Evolutionary conservation across 1,284 basidiomycete genomes (phyloP).

Genomic region (Leucoagaricus sp.): DNA sequence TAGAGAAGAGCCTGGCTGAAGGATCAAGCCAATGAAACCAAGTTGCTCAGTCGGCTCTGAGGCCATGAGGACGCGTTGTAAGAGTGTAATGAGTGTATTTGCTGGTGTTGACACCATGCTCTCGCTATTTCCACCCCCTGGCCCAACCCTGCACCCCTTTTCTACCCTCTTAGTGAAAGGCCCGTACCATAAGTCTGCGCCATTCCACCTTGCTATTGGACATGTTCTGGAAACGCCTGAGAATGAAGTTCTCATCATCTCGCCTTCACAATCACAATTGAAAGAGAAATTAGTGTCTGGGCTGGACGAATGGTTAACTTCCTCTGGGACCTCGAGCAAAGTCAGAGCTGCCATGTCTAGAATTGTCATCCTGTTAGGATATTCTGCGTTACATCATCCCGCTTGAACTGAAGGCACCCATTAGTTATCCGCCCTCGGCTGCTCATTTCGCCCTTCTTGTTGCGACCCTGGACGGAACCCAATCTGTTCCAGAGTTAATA

Average conservation of each 20-base stretch:
- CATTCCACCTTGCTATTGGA: slow-evolving; percentile 59
- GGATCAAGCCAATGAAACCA: slow-evolving; percentile 51
- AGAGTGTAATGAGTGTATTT: background rate
- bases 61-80: slow-evolving; percentile 5
- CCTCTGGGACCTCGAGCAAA: slow-evolving; percentile 1
- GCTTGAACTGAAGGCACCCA: background rate
- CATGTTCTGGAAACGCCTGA: slow-evolving; percentile 34
- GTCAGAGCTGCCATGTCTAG: slow-evolving; percentile 10
- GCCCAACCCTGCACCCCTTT: slow-evolving; percentile 45
- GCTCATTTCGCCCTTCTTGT: slow-evolving; percentile 59
- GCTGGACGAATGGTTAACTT: background rate
- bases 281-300: slow-evolving; percentile 39
- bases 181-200: slow-evolving; percentile 53
- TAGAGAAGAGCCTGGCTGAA: slow-evolving; percentile 73
- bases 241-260: slow-evolving; percentile 48
- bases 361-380: slow-evolving; percentile 12
- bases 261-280: slow-evolving; percentile 46
- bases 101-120: slow-evolving; percentile 28
- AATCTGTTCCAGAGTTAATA: background rate
- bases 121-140: slow-evolving; percentile 41
- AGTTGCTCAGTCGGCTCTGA: slow-evolving; percentile 3
- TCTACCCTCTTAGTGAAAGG: slow-evolving; percentile 54
- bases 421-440: slow-evolving; percentile 67
- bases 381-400: slow-evolving; percentile 11
- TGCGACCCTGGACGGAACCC: slow-evolving; percentile 41